Evolutionary conservation across 257 asterid species (phyloP), one percentile per base, ranked within the genome.

Genomic region (Nicotiana noctiflora): DNA sequence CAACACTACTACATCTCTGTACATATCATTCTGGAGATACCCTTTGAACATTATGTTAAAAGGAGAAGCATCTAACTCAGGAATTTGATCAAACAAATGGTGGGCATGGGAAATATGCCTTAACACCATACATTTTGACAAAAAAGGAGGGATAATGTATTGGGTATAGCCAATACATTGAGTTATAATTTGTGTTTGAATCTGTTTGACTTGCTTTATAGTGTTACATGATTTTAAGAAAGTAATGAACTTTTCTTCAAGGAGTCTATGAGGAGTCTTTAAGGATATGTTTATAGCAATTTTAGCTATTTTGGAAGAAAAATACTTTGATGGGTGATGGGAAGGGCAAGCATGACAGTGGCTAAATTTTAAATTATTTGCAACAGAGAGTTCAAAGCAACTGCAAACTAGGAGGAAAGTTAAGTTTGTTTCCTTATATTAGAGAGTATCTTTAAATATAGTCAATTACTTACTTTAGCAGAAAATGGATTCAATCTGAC

Each of bases 11-110:
- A 87, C 90, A 31, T 86, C 92, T 3, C 17, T 55, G 66, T 83
- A 90, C 76, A 80, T 62, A 21, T 88, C 87, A 77, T 89, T 86
- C 12, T 86, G 89, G 74, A 92, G 88, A 76, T 89, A 93, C 84
- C 97, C 99, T 87, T 88, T 95, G 29, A 91, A 90, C 88, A 93
- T 81, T 25, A 90, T 91, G 81, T 93, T 91, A 89, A 92, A 95
- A 60, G 90, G 89, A 12, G 95, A 88, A 1, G 94, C 87, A 77
- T 81, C 87, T 82, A 87, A 85, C 81, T 84, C 80, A 0, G 88
- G 84, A 87, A 90, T 89, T 86, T 81, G 75, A 84, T 91, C 96
- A 85, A 95, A 92, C 93, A 91, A 79, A 49, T 91, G 75, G 14
- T 89, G 90, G 67, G 92, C 91, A 65, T 87, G 77, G 18, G 6